Percentiles rank a stretch among this genome's conserved stretches.
Conservation (phyloP, 2,329 filamentous ascomycete genomes). For the Penicillium italicum region DNA sequence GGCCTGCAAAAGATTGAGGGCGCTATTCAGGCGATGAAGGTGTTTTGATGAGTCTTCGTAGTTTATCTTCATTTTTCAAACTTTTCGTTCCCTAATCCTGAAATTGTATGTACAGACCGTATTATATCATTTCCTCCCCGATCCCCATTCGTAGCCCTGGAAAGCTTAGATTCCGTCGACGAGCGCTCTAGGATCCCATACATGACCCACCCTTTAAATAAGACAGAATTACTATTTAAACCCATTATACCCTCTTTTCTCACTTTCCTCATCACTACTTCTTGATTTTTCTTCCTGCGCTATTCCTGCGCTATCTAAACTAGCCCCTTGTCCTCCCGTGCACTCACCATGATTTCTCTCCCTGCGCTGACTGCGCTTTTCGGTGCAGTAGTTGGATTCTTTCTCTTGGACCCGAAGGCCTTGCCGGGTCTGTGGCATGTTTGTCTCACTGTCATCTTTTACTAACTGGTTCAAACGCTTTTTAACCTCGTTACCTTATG, state of each 20-base stretch:
- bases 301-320: neutral
- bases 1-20: constrained; percentile 1
- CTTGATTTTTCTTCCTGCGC: neutral
- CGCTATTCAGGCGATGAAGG: neutral
- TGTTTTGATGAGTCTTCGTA: neutral
- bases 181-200: neutral
- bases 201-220: neutral
- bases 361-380: neutral
- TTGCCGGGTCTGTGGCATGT: constrained; percentile 1
- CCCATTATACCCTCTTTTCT: neutral
- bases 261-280: neutral
- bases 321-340: neutral
- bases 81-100: neutral
- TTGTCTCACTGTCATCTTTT: neutral
- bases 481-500: neutral
- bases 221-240: neutral
- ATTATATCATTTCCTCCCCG: neutral
- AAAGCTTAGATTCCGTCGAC: neutral
- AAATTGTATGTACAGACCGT: neutral
- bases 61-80: neutral
- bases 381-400: neutral
- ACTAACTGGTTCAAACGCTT: neutral
- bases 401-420: neutral
- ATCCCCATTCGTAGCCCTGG: neutral
- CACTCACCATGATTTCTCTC: neutral